Evolutionary conservation across 805 yeast species (phyloP).

Genomic region (Lipomyces orientalis): DNA sequence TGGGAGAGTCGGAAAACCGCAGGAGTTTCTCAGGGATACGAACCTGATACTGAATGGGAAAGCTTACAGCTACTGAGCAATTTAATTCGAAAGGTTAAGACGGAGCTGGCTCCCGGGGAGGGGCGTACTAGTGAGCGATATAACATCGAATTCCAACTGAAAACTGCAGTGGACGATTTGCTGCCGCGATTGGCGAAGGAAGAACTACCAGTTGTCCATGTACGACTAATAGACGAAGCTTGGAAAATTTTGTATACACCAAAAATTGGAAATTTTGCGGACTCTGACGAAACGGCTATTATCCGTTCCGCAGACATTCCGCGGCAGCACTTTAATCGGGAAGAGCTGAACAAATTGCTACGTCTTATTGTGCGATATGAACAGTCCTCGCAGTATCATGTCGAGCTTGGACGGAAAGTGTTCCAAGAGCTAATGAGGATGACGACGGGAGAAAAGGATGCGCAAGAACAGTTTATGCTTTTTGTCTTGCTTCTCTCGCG

Average conservation of each 20-base stretch:
- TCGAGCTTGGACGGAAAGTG: constrained; percentile 31
- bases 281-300: constrained; percentile 13
- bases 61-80: constrained; percentile 27
- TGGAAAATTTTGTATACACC: constrained; percentile 32
- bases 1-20: constrained; percentile 21
- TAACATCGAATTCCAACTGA: constrained; percentile 28
- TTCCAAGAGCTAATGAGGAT: constrained; percentile 21
- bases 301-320: constrained; percentile 12
- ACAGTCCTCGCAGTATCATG: constrained; percentile 26
- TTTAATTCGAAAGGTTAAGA: constrained; percentile 28
- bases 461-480: constrained; percentile 29
- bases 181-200: constrained; percentile 17
- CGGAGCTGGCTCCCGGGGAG: constrained; percentile 14
- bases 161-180: constrained; percentile 23
- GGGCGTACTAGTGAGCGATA: constrained; percentile 10
- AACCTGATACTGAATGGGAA: constrained; percentile 37
- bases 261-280: constrained; percentile 16
- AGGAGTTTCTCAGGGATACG: constrained; percentile 17
- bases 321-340: constrained; percentile 13
- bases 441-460: background rate
- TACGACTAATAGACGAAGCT: constrained; percentile 30
- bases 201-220: constrained; percentile 28
- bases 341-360: constrained; percentile 24
- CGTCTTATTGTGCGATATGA: constrained; percentile 19
- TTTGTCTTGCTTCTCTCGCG: constrained; percentile 27